Evolutionary conservation across 805 yeast genomes (phyloP).

Genomic region (Kluyveromyces aestuarii): DNA sequence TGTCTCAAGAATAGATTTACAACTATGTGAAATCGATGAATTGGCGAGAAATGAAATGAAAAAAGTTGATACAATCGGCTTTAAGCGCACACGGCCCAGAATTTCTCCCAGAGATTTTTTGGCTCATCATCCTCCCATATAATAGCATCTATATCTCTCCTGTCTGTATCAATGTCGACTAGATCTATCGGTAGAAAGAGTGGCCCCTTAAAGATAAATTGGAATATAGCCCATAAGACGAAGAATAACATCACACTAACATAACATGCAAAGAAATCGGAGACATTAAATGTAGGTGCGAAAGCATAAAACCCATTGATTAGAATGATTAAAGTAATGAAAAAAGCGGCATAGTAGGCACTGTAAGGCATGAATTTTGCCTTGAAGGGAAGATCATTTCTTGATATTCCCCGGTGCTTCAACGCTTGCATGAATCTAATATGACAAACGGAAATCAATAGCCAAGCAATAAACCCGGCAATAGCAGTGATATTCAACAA

Average conservation of each 20-base stretch:
- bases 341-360: conserved; percentile 54
- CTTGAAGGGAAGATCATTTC: conserved; percentile 67
- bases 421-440: conserved; percentile 62
- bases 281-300: conserved; percentile 40
- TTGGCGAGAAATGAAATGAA: background rate
- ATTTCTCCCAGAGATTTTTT: conserved; percentile 43
- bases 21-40: background rate
- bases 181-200: conserved; percentile 43
- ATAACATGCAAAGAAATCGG: conserved; percentile 60
- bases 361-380: conserved; percentile 60
- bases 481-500: conserved; percentile 66
- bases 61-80: background rate
- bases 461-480: conserved; percentile 70
- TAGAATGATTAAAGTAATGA: conserved; percentile 47
- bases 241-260: conserved; percentile 56
- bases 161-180: conserved; percentile 61
- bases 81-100: conserved; percentile 38
- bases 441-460: conserved; percentile 54
- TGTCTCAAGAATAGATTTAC: background rate
- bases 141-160: conserved; percentile 51
- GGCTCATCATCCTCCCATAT: conserved; percentile 48
- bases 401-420: conserved; percentile 50
- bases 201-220: conserved; percentile 40
- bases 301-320: conserved; percentile 69
- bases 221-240: conserved; percentile 46